Percentiles rank a stretch among this genome's conserved stretches.
Conservation (phyloP, 2,329 filamentous ascomycete species). For the Berkeleyomyces rouxiae region DNA sequence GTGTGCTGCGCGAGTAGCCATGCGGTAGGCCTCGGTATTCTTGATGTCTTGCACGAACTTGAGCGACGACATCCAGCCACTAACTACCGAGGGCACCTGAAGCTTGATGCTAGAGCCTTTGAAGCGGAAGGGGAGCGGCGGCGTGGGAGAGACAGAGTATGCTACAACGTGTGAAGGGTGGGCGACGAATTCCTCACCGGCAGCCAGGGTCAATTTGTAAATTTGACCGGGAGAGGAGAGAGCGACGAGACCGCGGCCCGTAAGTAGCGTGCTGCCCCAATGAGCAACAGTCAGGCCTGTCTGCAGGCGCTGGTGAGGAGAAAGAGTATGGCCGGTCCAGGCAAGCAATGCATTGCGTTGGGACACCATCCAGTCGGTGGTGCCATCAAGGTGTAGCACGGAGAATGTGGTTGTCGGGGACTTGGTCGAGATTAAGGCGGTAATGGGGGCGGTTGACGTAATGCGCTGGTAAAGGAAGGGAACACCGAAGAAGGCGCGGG, state of each 20-base stretch:
- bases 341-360: constrained; percentile 81
- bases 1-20: constrained; percentile 46
- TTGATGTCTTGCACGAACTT: constrained; percentile 60
- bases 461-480: constrained; percentile 92
- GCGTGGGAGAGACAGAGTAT: constrained; percentile 59
- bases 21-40: constrained; percentile 55
- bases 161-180: constrained; percentile 87
- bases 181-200: constrained; percentile 77
- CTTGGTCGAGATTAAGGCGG: constrained; percentile 75
- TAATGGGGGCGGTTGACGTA: constrained; percentile 73
- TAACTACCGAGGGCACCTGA: constrained; percentile 55
- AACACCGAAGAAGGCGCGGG: constrained; percentile 63
- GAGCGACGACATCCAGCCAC: constrained; percentile 47
- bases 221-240: constrained; percentile 76
- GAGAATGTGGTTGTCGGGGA: constrained; percentile 75
- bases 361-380: constrained; percentile 85
- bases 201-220: constrained; percentile 65
- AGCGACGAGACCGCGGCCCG: constrained; percentile 72
- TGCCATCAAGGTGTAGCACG: constrained; percentile 78
- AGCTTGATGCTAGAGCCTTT: constrained; percentile 56
- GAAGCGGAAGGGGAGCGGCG: constrained; percentile 74
- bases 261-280: constrained; percentile 82
- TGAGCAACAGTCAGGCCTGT: constrained; percentile 60
- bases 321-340: constrained; percentile 83
- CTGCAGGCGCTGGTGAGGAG: constrained; percentile 59